phyloP scores from a whole-genome alignment of 2,329 filamentous ascomycete species.

The Aspergillus sp. region DNA sequence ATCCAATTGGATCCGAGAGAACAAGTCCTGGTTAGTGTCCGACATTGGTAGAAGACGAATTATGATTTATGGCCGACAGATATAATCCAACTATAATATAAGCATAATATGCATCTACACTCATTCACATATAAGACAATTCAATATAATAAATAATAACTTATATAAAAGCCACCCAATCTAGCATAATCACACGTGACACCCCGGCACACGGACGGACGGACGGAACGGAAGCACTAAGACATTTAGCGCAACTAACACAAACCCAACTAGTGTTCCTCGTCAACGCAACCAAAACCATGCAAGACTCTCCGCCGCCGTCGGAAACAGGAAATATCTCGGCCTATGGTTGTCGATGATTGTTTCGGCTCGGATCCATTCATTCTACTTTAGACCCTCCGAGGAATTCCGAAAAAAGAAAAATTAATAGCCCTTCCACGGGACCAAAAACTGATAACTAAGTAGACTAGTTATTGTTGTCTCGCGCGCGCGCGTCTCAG shows the following conservation, averaged over 20 bases:
- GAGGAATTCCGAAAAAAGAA: slow-evolving; percentile 22
- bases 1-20: slow-evolving; percentile 37
- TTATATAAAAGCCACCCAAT: not conserved
- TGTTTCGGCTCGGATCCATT: not conserved
- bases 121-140: not conserved
- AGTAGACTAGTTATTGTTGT: too few species aligned
- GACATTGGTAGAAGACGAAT: slow-evolving; percentile 62
- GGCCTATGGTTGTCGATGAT: not conserved
- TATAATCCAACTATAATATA: not conserved
- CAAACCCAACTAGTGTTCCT: not conserved
- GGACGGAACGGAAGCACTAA: not conserved
- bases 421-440: not conserved
- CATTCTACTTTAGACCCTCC: slow-evolving; percentile 3
- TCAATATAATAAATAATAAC: not conserved
- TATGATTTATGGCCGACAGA: slow-evolving; percentile 5
- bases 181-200: not conserved
- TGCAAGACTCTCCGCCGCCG: not conserved
- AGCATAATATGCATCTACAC: not conserved
- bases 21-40: slow-evolving; percentile 59
- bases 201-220: not conserved
- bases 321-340: not conserved
- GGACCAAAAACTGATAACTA: too few species aligned
- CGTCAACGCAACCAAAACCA: not conserved
- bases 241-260: not conserved
- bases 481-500: not conserved